Percentiles rank a stretch among this genome's conserved stretches.
Conservation (phyloP, 108 stramenopile genomes). For the Fragilaria crotonensis region DNA sequence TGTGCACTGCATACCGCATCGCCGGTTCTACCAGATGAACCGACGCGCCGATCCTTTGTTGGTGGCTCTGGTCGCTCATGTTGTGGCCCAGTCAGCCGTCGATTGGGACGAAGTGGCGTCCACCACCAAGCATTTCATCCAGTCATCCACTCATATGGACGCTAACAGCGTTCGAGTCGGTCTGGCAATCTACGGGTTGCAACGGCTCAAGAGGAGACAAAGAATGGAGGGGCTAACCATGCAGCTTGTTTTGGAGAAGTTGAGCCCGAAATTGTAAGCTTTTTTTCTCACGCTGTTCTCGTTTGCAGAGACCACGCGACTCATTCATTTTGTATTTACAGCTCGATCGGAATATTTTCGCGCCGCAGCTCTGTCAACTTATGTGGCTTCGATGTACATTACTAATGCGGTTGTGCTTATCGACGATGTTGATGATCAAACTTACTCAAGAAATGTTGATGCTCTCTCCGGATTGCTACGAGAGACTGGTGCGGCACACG, state of each 20-base stretch:
- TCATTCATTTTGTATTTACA: too few species aligned
- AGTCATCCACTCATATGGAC: neutral
- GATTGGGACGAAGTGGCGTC: neutral
- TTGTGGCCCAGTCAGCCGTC: neutral
- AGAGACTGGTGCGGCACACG: neutral
- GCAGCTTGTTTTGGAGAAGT: neutral
- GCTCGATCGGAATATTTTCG: neutral
- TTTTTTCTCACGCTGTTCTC: too few species aligned
- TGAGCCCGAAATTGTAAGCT: neutral
- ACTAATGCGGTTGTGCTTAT: neutral
- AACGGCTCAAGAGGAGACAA: neutral
- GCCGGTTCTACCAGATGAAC: neutral
- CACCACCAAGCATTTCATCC: neutral
- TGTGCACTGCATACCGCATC: neutral
- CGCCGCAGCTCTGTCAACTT: neutral
- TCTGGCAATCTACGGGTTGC: neutral
- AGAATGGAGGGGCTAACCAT: neutral
- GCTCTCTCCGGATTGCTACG: neutral
- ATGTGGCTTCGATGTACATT: neutral
- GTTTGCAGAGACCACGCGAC: too few species aligned
- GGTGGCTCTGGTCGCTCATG: neutral
- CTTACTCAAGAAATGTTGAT: neutral
- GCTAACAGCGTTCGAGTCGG: neutral
- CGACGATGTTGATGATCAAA: neutral
- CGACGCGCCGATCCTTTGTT: neutral